These are phyloP conservation scores for Talaromyces thailandensis DNA, from an alignment of 495 filamentous ascomycete genomes.

Conservation along the genomic window DNA sequence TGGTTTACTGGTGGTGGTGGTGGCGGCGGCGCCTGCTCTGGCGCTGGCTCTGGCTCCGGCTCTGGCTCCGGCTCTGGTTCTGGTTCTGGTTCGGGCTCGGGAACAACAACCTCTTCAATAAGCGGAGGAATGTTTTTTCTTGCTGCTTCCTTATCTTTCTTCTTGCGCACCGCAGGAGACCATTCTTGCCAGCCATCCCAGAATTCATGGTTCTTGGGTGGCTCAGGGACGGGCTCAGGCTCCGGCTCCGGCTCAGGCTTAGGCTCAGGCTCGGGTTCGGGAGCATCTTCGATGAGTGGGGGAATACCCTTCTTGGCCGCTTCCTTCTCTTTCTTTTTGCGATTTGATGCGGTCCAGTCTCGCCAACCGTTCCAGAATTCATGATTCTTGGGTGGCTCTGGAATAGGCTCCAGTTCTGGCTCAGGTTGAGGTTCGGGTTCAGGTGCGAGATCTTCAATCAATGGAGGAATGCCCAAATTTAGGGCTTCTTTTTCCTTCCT, in stretches of 20 bases:
- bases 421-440: slow-evolving; percentile 8
- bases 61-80: slow-evolving; percentile 22
- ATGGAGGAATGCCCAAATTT: slow-evolving; percentile 17
- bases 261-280: slow-evolving; percentile 19
- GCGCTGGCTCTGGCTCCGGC: not conserved
- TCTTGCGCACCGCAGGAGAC: slow-evolving; percentile 4
- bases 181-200: slow-evolving; percentile 3
- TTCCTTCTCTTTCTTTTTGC: slow-evolving; percentile 14
- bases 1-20: slow-evolving; percentile 5
- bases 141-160: slow-evolving; percentile 13
- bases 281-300: not conserved
- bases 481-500: slow-evolving; percentile 6
- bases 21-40: not conserved
- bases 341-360: not conserved
- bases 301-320: slow-evolving; percentile 7
- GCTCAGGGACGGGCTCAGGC: slow-evolving; percentile 6
- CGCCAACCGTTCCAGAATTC: not conserved
- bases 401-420: slow-evolving; percentile 20
- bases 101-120: slow-evolving; percentile 10
- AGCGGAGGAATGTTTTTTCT: slow-evolving; percentile 5
- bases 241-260: slow-evolving; percentile 22
- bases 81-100: slow-evolving; percentile 16
- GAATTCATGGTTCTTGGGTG: slow-evolving; percentile 6
- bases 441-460: slow-evolving; percentile 12
- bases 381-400: slow-evolving; percentile 7